phyloP scores from a whole-genome alignment of 2,329 filamentous ascomycete genomes.

The Clonostachys solani region DNA sequence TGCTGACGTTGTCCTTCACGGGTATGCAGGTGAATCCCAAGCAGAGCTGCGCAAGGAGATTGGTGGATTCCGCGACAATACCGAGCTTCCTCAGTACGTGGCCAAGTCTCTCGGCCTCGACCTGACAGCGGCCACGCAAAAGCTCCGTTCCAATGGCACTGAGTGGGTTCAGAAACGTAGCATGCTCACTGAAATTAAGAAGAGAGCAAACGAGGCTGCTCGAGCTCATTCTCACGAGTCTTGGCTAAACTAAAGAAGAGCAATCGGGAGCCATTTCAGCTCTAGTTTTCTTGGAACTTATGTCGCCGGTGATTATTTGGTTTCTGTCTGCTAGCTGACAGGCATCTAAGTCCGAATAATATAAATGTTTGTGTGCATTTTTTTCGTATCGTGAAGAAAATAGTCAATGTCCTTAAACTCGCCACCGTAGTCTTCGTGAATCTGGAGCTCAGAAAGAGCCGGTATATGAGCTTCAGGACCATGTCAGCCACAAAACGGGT shows the following conservation, averaged over 20 bases:
- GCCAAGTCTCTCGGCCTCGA: constrained; percentile 13
- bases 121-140: constrained; percentile 11
- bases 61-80: constrained; percentile 16
- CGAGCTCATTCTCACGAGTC: constrained; percentile 4
- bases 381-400: too few relatives aligned
- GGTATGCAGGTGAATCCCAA: constrained; percentile 7
- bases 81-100: constrained; percentile 14
- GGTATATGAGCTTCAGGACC: too few relatives aligned
- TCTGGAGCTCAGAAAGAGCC: too few relatives aligned
- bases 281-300: too few relatives aligned
- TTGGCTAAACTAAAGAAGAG: neutral
- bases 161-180: constrained; percentile 15
- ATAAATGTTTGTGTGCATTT: too few relatives aligned
- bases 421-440: too few relatives aligned
- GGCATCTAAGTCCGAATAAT: too few relatives aligned
- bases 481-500: too few relatives aligned
- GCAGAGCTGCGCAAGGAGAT: constrained; percentile 8
- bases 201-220: constrained; percentile 4
- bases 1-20: constrained; percentile 13
- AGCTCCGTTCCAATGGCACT: constrained; percentile 11
- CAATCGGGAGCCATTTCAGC: too few relatives aligned
- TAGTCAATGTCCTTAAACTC: too few relatives aligned
- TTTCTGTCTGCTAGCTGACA: too few relatives aligned
- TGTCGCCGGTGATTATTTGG: too few relatives aligned
- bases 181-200: constrained; percentile 7